These are phyloP conservation scores for Collybia sordida DNA, from an alignment of 768 basidiomycete species.

Conservation along the genomic window DNA sequence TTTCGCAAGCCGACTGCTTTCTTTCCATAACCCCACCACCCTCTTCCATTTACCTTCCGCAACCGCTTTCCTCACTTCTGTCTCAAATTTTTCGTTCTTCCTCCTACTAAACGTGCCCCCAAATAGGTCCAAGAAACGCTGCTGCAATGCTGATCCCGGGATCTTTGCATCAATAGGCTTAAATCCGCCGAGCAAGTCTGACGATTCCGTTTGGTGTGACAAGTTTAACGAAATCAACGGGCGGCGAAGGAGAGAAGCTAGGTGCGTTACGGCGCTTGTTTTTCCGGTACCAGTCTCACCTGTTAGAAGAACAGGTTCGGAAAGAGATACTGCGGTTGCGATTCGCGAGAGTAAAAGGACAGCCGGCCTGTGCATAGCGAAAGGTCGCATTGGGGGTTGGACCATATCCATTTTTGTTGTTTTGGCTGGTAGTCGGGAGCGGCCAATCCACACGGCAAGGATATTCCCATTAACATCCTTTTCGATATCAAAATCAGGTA, in stretches of 20 bases:
- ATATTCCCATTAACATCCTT: slow-evolving; percentile 64
- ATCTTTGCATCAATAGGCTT: slow-evolving; percentile 91
- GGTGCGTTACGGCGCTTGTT: slow-evolving; percentile 87
- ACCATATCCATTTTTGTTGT: slow-evolving; percentile 33
- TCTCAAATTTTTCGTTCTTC: slow-evolving; percentile 86
- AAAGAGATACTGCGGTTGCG: slow-evolving; percentile 63
- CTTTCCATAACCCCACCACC: slow-evolving; percentile 80
- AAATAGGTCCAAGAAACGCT: slow-evolving; percentile 79
- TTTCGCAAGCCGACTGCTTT: slow-evolving; percentile 67
- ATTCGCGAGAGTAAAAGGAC: slow-evolving; percentile 78
- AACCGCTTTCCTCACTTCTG: slow-evolving; percentile 78
- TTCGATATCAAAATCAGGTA: slow-evolving; percentile 67
- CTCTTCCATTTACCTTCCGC: slow-evolving; percentile 85
- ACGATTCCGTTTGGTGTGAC: slow-evolving; percentile 94
- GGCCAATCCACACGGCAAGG: slow-evolving; percentile 59
- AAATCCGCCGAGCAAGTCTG: slow-evolving; percentile 92
- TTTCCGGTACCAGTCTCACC: slow-evolving; percentile 99
- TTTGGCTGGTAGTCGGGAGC: slow-evolving; percentile 55
- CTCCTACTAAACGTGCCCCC: slow-evolving; percentile 83
- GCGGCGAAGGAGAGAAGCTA: slow-evolving; percentile 74
- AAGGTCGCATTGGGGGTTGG: slow-evolving; percentile 52
- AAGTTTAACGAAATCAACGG: slow-evolving; percentile 88
- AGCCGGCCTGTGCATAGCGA: slow-evolving; percentile 88
- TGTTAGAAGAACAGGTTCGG: slow-evolving; percentile 86
- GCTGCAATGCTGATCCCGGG: slow-evolving; percentile 69